Evolutionary conservation across 768 basidiomycete species (phyloP).

Genomic region (Leccinum barrowsii): DNA sequence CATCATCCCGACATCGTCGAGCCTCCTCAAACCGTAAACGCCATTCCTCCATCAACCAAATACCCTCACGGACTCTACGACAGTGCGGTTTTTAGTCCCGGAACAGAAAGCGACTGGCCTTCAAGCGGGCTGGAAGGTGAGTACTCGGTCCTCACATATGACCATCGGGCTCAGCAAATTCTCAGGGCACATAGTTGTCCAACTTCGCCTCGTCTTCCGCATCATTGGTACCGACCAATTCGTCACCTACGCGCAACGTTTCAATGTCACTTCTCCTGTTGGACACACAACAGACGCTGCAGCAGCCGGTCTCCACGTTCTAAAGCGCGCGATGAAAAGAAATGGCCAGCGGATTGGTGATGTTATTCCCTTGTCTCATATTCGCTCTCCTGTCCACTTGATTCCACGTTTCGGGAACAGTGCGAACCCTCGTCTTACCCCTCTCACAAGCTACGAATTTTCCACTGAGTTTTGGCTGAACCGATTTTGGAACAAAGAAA

Average conservation of each 20-base stretch:
- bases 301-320: not conserved
- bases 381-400: not conserved
- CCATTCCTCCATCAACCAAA: not conserved
- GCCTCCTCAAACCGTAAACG: not conserved
- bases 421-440: not conserved
- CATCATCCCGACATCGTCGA: not conserved
- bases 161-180: not conserved
- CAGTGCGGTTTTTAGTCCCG: not conserved
- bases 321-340: not conserved
- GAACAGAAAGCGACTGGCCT: not conserved
- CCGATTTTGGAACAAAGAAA: not conserved
- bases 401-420: not conserved
- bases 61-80: not conserved
- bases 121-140: not conserved
- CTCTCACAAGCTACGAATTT: not conserved
- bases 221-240: not conserved
- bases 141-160: not conserved
- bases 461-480: not conserved
- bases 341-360: not conserved
- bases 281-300: not conserved
- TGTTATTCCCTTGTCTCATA: not conserved
- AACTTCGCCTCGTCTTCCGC: not conserved
- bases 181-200: not conserved
- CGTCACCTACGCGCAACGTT: not conserved
- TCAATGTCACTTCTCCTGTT: not conserved